Evolutionary conservation across 2,329 filamentous ascomycete species (phyloP).

Genomic region (Aspergillus sp.): DNA sequence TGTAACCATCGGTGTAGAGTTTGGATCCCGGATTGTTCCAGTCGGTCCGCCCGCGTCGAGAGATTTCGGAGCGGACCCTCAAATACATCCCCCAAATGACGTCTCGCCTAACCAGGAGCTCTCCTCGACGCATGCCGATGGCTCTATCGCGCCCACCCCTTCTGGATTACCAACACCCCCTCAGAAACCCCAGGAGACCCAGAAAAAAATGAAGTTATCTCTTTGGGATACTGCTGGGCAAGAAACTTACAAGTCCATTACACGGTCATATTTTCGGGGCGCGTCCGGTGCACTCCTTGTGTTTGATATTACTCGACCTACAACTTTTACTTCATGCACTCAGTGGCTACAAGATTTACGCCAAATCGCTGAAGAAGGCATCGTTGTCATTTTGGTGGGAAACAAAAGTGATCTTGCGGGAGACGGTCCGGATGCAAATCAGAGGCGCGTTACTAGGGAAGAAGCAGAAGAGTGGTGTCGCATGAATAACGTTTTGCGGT

Average conservation of each 20-base stretch:
- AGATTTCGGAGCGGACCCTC: constrained; percentile 54
- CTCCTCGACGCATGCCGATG: constrained; percentile 13
- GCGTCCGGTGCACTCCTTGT: constrained; percentile 78
- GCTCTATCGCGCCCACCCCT: constrained; percentile 15
- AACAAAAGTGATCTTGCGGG: constrained; percentile 87
- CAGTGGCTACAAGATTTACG: constrained; percentile 93
- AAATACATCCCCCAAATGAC: constrained; percentile 12
- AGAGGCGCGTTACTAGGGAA: constrained; percentile 74
- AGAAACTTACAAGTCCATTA: constrained; percentile 97
- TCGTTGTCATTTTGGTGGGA: constrained; percentile 90
- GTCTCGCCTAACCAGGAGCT: constrained; percentile 12
- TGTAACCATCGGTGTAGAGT: constrained; percentile 96
- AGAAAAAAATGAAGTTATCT: constrained; percentile 87
- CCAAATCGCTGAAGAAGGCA: constrained; percentile 92
- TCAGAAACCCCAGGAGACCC: constrained; percentile 38
- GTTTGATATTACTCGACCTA: constrained; percentile 85
- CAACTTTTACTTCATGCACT: constrained; percentile 84
- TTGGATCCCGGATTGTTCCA: constrained; percentile 87
- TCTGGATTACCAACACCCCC: constrained; percentile 38
- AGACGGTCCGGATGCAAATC: constrained; percentile 41
- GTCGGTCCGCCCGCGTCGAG: constrained; percentile 78
- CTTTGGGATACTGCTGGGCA: constrained; percentile 97
- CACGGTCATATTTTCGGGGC: constrained; percentile 88
- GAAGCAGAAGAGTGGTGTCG: constrained; percentile 91
- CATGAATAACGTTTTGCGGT: constrained; percentile 81